Percentiles rank a stretch among this genome's conserved stretches.
Conservation (phyloP, 352 stramenopile genomes). For the Phytopythium kandeliae region DNA sequence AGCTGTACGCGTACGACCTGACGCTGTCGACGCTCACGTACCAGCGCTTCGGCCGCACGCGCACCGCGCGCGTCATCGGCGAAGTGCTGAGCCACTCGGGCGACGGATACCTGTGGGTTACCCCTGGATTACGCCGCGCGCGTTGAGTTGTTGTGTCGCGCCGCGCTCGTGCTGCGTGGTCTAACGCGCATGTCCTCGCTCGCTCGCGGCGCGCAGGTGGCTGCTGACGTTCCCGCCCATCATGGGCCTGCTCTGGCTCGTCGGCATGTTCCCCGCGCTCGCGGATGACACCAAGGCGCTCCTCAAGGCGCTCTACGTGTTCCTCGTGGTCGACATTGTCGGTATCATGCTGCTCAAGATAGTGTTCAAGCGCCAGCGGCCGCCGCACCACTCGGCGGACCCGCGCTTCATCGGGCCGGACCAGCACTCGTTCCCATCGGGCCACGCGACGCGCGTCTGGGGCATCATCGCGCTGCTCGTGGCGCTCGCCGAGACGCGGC, state of each 20-base stretch:
- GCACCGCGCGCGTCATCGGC: conserved; percentile 41
- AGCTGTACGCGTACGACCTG: conserved; percentile 75
- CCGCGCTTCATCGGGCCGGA: conserved; percentile 74
- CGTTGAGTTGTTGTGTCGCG: too few relatives aligned
- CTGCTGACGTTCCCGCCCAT: conserved; percentile 35
- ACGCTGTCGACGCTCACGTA: conserved; percentile 65
- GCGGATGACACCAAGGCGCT: conserved; percentile 28
- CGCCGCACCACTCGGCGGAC: conserved; percentile 69
- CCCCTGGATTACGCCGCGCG: too few relatives aligned
- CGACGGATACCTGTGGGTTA: conserved; percentile 74
- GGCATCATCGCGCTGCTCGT: conserved; percentile 62
- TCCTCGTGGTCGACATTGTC: conserved; percentile 59
- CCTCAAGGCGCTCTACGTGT: conserved; percentile 26
- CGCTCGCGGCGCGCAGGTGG: too few relatives aligned
- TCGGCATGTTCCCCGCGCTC: conserved; percentile 24
- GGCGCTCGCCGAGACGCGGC: conserved; percentile 45
- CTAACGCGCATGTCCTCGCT: too few relatives aligned
- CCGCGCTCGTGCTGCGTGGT: background rate
- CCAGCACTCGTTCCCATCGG: conserved; percentile 84
- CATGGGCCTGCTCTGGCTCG: conserved; percentile 27
- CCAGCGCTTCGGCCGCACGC: conserved; percentile 50
- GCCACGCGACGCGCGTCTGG: conserved; percentile 73
- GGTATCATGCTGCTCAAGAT: conserved; percentile 76
- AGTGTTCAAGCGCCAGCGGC: conserved; percentile 61
- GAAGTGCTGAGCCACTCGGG: conserved; percentile 75